phyloP scores from a whole-genome alignment of 164 flowering plant species.

The Umbilicus rupestris region DNA sequence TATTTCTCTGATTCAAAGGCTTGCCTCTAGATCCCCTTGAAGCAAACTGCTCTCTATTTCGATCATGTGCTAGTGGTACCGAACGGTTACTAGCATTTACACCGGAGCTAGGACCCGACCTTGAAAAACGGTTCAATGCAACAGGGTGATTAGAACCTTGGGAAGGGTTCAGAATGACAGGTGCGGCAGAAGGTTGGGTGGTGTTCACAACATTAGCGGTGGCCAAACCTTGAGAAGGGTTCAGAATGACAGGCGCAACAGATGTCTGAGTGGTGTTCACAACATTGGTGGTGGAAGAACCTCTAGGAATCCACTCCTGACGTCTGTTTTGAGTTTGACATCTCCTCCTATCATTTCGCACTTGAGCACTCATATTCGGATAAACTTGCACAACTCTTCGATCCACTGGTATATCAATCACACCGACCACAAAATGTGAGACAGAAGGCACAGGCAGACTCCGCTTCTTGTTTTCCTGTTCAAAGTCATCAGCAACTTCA shows the following conservation, averaged over 20 bases:
- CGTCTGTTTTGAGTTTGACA: slow-evolving; percentile 20
- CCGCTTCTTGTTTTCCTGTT: neutral
- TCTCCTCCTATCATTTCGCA: slow-evolving; percentile 38
- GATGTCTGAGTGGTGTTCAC: slow-evolving; percentile 11
- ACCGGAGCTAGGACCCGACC: slow-evolving; percentile 7
- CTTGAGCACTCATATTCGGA: slow-evolving; percentile 43
- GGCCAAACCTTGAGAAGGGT: slow-evolving; percentile 2
- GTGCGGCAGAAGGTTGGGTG: slow-evolving; percentile 1
- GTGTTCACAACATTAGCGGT: slow-evolving; percentile 11
- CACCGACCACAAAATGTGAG: neutral
- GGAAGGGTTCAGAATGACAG: slow-evolving; percentile 1
- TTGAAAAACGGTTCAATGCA: too few relatives aligned
- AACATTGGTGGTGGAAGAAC: slow-evolving; percentile 17
- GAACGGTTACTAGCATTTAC: slow-evolving; percentile 12
- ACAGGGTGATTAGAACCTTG: neutral
- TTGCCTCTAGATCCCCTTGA: slow-evolving; percentile 17
- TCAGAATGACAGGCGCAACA: slow-evolving; percentile 11
- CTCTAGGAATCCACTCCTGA: slow-evolving; percentile 62
- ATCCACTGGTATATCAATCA: neutral
- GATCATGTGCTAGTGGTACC: slow-evolving; percentile 11
- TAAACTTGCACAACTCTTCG: neutral
- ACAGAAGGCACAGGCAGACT: neutral
- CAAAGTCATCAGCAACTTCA: neutral
- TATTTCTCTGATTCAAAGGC: slow-evolving; percentile 14
- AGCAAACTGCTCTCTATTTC: slow-evolving; percentile 19